Evolutionary conservation across 331 rosid species (phyloP), one percentile per base, ranked within the genome.

Genomic region (Prunus yedoensis): DNA sequence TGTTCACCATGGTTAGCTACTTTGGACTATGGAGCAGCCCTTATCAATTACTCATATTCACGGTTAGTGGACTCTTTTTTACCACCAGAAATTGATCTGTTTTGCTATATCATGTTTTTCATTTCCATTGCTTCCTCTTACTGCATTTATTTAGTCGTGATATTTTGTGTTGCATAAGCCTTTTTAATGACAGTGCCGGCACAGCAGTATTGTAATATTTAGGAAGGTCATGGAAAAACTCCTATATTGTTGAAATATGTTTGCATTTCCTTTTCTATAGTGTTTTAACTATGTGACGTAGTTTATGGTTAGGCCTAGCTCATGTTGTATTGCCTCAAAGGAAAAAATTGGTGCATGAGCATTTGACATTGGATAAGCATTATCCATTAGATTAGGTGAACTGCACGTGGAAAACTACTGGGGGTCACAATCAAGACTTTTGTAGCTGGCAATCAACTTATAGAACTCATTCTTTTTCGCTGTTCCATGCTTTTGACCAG

Each of bases 341-440:
- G 63, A 61, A 63, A 71, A 65, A 47, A 65, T 64, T n/a, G 74
- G 53, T 66, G 41, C 71, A 43, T 20, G 14, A 57, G 54, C 79
- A 71, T 25, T 79, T 82, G 74, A 74, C 84, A 77, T 8, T 62
- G 82, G 84, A 76, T 81, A 52, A 74, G 78, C 30, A 64, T 74
- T 79, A 69, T 73, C 79, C 66, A 62, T 8, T 84, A n/a, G 74
- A 68, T 82, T 79, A 71, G 85, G 90, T 84, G 57, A 82, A 77
- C 78, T 62, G 80, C 88, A 84, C 90, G 88, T 79, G 88, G 85
- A 87, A 84, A 84, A 82, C 74, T 79, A 77, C 71, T 46, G 50
- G 9, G 60, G 54, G 83, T 87, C 90, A 68, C 74, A 54, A 58
- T 84, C 88, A 71, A 46, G 71, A 77, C 79, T 67, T 74, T 78